phyloP scores from a whole-genome alignment of 176 grass and related monocot genomes.

The Thinopyrum elongatum region DNA sequence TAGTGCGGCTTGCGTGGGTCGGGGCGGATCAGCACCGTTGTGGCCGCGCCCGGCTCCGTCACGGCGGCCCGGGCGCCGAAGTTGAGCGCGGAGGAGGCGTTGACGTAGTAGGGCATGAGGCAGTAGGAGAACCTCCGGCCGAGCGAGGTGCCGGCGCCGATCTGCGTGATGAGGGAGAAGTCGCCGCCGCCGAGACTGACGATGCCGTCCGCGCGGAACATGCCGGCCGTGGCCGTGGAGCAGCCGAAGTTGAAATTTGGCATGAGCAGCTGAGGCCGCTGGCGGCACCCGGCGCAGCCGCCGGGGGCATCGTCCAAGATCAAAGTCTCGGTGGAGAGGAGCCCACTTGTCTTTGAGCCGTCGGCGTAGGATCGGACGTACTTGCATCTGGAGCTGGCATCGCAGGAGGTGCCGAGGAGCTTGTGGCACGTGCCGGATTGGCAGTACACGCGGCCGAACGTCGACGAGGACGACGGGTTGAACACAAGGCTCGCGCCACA shows the following conservation, averaged over 20 bases:
- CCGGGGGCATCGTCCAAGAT: too few species aligned
- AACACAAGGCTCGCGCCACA: background rate
- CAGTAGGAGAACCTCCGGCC: slow-evolving; percentile 72
- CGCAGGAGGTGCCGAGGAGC: slow-evolving; percentile 29
- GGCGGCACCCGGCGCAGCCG: too few species aligned
- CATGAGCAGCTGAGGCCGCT: background rate
- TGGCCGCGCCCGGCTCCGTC: slow-evolving; percentile 6
- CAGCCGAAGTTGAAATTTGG: slow-evolving; percentile 50
- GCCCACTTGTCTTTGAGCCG: too few species aligned
- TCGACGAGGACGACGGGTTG: slow-evolving; percentile 32
- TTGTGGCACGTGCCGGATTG: background rate
- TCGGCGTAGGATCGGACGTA: too few species aligned
- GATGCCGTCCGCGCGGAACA: slow-evolving; percentile 42
- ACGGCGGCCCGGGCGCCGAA: slow-evolving; percentile 51
- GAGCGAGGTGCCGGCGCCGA: slow-evolving; percentile 5
- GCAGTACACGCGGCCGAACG: slow-evolving; percentile 41
- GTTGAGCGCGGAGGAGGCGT: slow-evolving; percentile 40
- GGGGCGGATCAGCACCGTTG: slow-evolving; percentile 26
- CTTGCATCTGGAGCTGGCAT: slow-evolving; percentile 26
- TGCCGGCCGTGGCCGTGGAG: slow-evolving; percentile 19
- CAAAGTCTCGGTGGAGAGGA: too few species aligned
- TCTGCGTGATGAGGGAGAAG: slow-evolving; percentile 57
- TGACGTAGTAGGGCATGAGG: slow-evolving; percentile 20
- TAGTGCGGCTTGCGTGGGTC: slow-evolving; percentile 23
- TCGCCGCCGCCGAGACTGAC: slow-evolving; percentile 50